Base-by-base conservation (phyloP, 306 rosid species). In the Cicer chorassanicum region DNA sequence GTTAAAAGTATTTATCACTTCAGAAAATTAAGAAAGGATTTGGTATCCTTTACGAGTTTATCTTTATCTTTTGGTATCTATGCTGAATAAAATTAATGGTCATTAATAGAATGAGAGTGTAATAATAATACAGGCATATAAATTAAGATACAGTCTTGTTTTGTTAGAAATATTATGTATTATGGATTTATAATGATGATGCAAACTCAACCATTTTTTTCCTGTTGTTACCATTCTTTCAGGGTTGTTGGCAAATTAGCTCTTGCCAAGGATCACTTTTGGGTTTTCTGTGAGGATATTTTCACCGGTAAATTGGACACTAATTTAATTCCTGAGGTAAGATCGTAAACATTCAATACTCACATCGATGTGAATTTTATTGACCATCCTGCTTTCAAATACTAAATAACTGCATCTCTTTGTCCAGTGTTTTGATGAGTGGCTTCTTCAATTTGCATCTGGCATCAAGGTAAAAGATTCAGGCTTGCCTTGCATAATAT, bases 161-260 rank as follows among this genome's bases (percentile, higher is more conserved):
- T 19, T 57, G 16, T 38, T 8, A 16, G 13, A 14, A 55, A 43
- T 8, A 18, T 4, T 41, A 68, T 42, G 36, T 16, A 45, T 9
- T 29, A 51, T 67, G 70, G 54, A 66, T 66, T 19, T 77, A 6
- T n/a, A 24, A 65, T 42, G 70, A 18, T 59, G 43, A 21, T 61
- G 41, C 53, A 61, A 73, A 11, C 60, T 57, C 29, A 77, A 10
- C 65, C 62, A 51, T 38, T 16, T 14, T 14, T 78, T 69, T 70
- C 43, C 71, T 62, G 13, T 68, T 62, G 13, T 68, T 71, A 50
- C 73, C 21, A 4, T 54, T 81, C 19, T 76, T 14, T 78, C 84
- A 94, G 98, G 86, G 76, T 80, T 50, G 89, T 94, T 39, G 98
- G 98, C 74, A 87, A 82, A 82, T 80, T 81, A 76, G 96, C 97